Percentiles rank a stretch among this genome's conserved stretches.
phyloP scores from a whole-genome alignment of 208 protist genomes.

The Crithidia acanthocephali region DNA sequence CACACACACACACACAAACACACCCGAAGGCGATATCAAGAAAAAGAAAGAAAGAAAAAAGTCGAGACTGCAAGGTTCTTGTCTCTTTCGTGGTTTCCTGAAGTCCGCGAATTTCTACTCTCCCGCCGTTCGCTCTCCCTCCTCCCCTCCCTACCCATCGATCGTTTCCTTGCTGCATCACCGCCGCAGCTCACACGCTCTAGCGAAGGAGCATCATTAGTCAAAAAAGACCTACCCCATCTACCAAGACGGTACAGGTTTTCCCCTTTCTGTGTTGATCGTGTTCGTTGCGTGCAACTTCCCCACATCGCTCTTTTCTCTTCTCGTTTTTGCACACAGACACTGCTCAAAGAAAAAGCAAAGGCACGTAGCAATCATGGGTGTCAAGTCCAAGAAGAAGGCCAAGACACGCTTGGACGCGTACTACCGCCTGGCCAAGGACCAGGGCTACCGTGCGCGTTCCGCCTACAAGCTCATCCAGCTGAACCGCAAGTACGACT shows the following conservation, averaged over 20 bases:
- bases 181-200: no score
- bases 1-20: no score
- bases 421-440: conserved; percentile 99
- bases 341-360: neutral
- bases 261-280: neutral
- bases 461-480: conserved; percentile 99
- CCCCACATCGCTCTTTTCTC: neutral
- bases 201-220: neutral
- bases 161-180: no score
- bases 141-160: no score
- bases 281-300: neutral
- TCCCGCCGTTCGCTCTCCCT: no score
- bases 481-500: conserved; percentile 99
- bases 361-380: conserved; percentile 48
- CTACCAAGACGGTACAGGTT: no score
- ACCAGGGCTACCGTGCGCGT: conserved; percentile 98
- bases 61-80: no score
- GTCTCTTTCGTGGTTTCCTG: no score
- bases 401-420: conserved; percentile 93
- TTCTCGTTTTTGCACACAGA: neutral
- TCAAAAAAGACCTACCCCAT: neutral
- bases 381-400: conserved; percentile 94
- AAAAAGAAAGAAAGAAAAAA: no score
- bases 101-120: no score
- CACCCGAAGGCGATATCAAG: no score